Evolutionary conservation across 2,329 filamentous ascomycete genomes (phyloP), one percentile per base, ranked within the genome.

Genomic region (Neophaeococcomyces mojaviensis): DNA sequence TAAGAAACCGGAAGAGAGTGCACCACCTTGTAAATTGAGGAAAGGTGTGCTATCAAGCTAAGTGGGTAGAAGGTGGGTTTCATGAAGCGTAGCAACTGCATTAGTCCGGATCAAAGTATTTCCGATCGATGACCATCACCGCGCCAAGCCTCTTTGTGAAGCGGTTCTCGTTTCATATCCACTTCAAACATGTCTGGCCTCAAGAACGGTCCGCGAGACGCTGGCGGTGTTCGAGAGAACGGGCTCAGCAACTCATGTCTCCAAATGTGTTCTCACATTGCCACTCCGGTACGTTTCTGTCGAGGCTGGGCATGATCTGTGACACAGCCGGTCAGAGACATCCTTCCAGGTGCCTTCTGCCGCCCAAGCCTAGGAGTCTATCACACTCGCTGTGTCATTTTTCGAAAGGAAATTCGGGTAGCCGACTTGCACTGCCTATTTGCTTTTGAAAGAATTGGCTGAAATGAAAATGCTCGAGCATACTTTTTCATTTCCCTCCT

Each of bases 111-210:
- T n/a, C n/a, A n/a, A n/a, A n/a, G n/a, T n/a, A n/a, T n/a, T n/a
- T n/a, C n/a, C n/a, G n/a, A n/a, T n/a, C n/a, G n/a, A n/a, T n/a
- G n/a, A n/a, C n/a, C n/a, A n/a, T n/a, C n/a, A n/a, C n/a, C n/a
- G n/a, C n/a, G n/a, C n/a, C n/a, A n/a, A n/a, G n/a, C n/a, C n/a
- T n/a, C n/a, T n/a, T n/a, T n/a, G n/a, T 24, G 39, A 32, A 41
- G 20, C 44, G 30, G 28, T 42, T 4, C 20, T 26, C 13, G 41
- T 44, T 44, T 44, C 41, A 37, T 12, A 28, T 12, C 16, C 32
- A 37, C 41, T 33, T 44, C 41, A n/a, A 16, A 44, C 41, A 33
- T 15, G 32, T 44, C 36, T 18, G 33, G 32, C 41, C 41, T 44
- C 41, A 44, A 28, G 30, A 26, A 7, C 33, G 30, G 41, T 34